Evolutionary conservation across 495 filamentous ascomycete genomes (phyloP).

Genomic region (Neurospora sp.): DNA sequence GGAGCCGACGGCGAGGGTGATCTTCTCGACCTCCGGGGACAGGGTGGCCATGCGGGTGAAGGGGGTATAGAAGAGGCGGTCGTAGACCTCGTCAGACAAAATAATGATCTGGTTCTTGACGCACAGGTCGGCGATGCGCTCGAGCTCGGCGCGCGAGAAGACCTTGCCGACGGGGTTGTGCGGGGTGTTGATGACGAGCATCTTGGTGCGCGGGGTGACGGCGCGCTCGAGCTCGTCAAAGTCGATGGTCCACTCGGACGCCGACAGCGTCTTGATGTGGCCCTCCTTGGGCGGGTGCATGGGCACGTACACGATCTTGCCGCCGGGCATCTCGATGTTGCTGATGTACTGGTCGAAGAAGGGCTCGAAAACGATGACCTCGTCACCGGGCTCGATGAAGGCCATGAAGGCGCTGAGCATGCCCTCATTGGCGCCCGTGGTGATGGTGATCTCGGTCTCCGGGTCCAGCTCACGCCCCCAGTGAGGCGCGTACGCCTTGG

Average conservation of each 20-base stretch:
- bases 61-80: conserved; percentile 86
- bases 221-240: conserved; percentile 71
- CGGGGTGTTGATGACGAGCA: conserved; percentile 80
- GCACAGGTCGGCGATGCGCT: conserved; percentile 78
- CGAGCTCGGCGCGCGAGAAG: conserved; percentile 73
- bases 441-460: conserved; percentile 86
- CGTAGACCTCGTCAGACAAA: conserved; percentile 92
- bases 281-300: conserved; percentile 86
- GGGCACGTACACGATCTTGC: conserved; percentile 86
- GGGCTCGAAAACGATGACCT: conserved; percentile 96
- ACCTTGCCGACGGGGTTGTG: conserved; percentile 97
- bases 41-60: conserved; percentile 88
- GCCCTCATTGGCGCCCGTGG: conserved; percentile 92
- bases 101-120: conserved; percentile 93
- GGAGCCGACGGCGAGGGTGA: conserved; percentile 87
- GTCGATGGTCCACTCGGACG: conserved; percentile 81
- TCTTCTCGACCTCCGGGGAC: conserved; percentile 72
- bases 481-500: conserved; percentile 78
- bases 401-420: conserved; percentile 97
- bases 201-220: conserved; percentile 81
- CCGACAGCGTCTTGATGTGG: conserved; percentile 64
- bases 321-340: conserved; percentile 97
- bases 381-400: conserved; percentile 87
- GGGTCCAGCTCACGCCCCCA: conserved; percentile 75
- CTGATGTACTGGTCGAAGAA: conserved; percentile 99